These are phyloP conservation scores for Trichoderma atrobrunneum DNA, from an alignment of 2,329 filamentous ascomycete species.

Conservation along the genomic window DNA sequence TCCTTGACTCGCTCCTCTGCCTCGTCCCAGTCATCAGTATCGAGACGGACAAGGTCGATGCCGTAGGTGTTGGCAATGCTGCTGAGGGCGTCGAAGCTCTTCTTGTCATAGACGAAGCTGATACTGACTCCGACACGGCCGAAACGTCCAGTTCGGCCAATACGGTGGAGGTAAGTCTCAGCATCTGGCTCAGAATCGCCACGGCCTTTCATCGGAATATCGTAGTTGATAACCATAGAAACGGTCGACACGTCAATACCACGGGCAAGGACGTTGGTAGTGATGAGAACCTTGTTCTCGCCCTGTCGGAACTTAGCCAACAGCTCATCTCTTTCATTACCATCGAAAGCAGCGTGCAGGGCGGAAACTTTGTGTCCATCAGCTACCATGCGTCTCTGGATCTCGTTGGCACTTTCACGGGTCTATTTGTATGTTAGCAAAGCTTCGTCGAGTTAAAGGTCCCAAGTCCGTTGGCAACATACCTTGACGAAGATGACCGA, in stretches of 20 bases:
- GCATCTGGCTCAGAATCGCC: constrained; percentile 82
- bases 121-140: constrained; percentile 95
- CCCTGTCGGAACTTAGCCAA: constrained; percentile 85
- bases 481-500: constrained; percentile 98
- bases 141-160: constrained; percentile 94
- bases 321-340: constrained; percentile 74
- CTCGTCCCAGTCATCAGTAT: constrained; percentile 85
- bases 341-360: constrained; percentile 84
- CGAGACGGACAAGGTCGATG: constrained; percentile 76
- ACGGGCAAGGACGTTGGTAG: constrained; percentile 92
- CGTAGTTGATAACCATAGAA: constrained; percentile 98
- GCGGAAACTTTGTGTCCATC: constrained; percentile 92
- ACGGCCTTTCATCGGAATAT: constrained; percentile 71
- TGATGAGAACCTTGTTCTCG: constrained; percentile 91
- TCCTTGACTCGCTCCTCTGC: constrained; percentile 80
- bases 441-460: not conserved
- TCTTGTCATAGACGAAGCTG: constrained; percentile 85
- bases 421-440: constrained; percentile 53
- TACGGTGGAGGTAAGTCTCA: constrained; percentile 96
- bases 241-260: constrained; percentile 91
- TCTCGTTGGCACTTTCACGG: constrained; percentile 78
- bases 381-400: constrained; percentile 78
- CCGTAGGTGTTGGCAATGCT: constrained; percentile 78
- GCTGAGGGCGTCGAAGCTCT: constrained; percentile 75
- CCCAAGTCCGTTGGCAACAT: constrained; percentile 20